A percentile compares a stretch with the other conserved stretches of the same genome.
phyloP scores from a whole-genome alignment of 345 rosid species.

The Erodium maritimum region DNA sequence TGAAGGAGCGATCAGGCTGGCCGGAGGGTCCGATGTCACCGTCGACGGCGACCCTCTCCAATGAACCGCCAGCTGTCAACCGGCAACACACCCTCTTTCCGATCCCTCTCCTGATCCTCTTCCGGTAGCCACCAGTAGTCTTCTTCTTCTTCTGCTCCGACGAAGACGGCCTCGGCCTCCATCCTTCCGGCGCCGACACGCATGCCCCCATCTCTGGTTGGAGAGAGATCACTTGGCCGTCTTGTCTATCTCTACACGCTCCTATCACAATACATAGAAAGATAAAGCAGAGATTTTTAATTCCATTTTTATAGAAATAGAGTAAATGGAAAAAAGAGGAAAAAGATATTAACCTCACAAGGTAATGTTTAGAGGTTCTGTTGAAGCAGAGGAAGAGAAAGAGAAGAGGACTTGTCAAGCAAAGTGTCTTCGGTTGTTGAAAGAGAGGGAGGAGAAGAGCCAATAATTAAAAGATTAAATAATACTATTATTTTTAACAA shows the following conservation, averaged over 20 bases:
- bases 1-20: constrained; percentile 38
- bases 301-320: background rate
- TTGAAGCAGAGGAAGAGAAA: background rate
- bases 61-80: constrained; percentile 36
- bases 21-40: constrained; percentile 2
- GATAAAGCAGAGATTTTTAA: background rate
- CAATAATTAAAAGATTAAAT: background rate
- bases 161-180: constrained; percentile 42
- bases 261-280: background rate
- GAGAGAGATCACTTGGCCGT: background rate
- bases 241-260: background rate
- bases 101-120: constrained; percentile 23
- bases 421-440: background rate
- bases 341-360: too few species aligned
- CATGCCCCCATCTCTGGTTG: constrained; percentile 57
- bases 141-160: constrained; percentile 32
- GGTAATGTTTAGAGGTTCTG: background rate
- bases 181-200: constrained; percentile 52
- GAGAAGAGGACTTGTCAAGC: background rate
- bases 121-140: constrained; percentile 10
- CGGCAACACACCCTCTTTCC: constrained; percentile 37
- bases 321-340: too few species aligned
- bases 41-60: constrained; percentile 22
- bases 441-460: background rate
- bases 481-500: too few species aligned